A percentile compares a stretch with the other conserved stretches of the same genome.
Conservation (phyloP, 164 flowering plant genomes). For the Cinnamomum micranthum region DNA sequence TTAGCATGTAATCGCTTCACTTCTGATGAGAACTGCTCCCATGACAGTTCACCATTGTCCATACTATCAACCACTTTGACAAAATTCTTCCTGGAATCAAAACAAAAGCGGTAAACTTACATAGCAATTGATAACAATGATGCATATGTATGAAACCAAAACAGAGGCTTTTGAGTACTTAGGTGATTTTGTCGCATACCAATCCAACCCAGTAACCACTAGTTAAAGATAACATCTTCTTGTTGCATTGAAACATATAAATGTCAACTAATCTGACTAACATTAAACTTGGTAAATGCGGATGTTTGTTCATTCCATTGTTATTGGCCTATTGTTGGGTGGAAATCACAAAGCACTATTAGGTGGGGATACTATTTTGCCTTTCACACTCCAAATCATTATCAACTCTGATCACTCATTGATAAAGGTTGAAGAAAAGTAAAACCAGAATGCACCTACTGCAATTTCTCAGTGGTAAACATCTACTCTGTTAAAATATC, state of each 20-base stretch:
- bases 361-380: neutral
- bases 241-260: neutral
- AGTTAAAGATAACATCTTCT: no score
- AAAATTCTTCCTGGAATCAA: conserved; percentile 50
- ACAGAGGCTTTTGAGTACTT: neutral
- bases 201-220: no score
- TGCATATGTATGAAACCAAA: neutral
- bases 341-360: neutral
- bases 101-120: no score
- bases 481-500: neutral
- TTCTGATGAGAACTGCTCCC: conserved; percentile 35
- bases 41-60: conserved; percentile 39
- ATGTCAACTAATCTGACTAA: neutral
- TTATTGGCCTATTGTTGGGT: neutral
- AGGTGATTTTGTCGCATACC: neutral
- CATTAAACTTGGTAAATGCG: neutral
- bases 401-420: neutral
- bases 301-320: neutral
- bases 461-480: neutral
- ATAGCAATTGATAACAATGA: neutral
- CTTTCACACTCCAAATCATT: neutral
- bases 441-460: neutral
- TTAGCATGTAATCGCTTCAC: conserved; percentile 47
- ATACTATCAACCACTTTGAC: conserved; percentile 59
- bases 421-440: no score